A percentile compares a stretch with the other conserved stretches of the same genome.
Evolutionary conservation across 192 early-diverging fungal genomes (phyloP).

Genomic region (Backusella westeae): DNA sequence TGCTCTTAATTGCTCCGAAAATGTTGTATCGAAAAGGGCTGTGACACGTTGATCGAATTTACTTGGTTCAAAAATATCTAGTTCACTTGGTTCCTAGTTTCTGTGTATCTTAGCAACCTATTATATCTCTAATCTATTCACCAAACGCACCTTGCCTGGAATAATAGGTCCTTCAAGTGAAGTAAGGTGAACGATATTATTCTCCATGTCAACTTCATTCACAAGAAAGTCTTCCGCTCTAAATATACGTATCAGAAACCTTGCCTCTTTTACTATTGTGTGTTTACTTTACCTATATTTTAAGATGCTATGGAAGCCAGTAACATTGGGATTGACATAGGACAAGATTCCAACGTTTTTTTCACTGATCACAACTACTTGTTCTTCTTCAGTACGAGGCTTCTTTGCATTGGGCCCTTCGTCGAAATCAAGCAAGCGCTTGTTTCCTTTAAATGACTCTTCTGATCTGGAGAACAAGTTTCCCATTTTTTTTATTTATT

Average conservation of each 20-base stretch:
- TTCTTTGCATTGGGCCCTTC: background rate
- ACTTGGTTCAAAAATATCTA: background rate
- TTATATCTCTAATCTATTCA: background rate
- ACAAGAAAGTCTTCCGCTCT: conserved; percentile 91
- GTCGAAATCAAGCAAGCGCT: background rate
- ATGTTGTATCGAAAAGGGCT: conserved; percentile 4
- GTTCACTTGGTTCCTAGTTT: background rate
- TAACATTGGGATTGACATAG: conserved; percentile 17
- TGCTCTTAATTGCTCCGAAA: conserved; percentile 21
- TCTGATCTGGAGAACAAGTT: background rate
- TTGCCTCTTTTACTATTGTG: background rate
- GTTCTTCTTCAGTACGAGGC: background rate
- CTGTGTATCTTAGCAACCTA: background rate
- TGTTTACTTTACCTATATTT: conserved; percentile 15
- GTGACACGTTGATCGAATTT: conserved; percentile 27
- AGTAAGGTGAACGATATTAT: conserved; percentile 69
- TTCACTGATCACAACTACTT: background rate
- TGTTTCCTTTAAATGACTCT: background rate
- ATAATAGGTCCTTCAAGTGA: conserved; percentile 23
- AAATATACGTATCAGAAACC: background rate
- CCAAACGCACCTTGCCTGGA: background rate
- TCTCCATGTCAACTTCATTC: conserved; percentile 79
- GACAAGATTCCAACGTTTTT: conserved; percentile 13
- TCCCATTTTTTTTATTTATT: background rate
- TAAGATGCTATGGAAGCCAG: conserved; percentile 22